A percentile compares a stretch with the other conserved stretches of the same genome.
These are phyloP conservation scores for Melanogaster broomeanus DNA, from an alignment of 768 basidiomycete genomes.

Conservation along the genomic window DNA sequence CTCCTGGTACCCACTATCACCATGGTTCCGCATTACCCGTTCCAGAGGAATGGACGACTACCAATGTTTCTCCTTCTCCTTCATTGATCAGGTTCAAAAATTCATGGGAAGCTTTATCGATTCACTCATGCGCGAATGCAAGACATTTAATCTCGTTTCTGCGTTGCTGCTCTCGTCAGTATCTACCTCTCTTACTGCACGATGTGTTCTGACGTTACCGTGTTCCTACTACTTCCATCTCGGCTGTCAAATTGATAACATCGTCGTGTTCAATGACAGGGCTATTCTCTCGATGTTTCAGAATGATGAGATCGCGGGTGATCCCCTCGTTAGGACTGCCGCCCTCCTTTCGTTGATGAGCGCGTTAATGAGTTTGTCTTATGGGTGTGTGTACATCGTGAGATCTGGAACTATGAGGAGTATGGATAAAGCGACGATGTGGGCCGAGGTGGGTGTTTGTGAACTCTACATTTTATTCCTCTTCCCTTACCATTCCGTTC, in stretches of 20 bases:
- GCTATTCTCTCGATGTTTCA: slow-evolving; percentile 75
- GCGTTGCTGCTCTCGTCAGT: slow-evolving; percentile 56
- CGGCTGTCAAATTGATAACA: neutral
- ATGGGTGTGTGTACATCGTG: slow-evolving; percentile 74
- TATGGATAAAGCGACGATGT: slow-evolving; percentile 69
- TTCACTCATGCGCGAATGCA: slow-evolving; percentile 72
- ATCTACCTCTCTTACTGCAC: neutral
- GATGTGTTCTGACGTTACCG: too few species aligned
- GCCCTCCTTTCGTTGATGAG: slow-evolving; percentile 67
- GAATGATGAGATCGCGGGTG: slow-evolving; percentile 46
- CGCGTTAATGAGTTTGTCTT: slow-evolving; percentile 69
- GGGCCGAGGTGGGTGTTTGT: slow-evolving; percentile 59
- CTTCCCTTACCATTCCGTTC: neutral
- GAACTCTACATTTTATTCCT: neutral
- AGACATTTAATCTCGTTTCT: slow-evolving; percentile 74
- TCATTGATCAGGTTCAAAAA: slow-evolving; percentile 62
- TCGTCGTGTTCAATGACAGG: slow-evolving; percentile 31
- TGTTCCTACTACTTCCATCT: too few species aligned
- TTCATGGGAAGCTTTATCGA: slow-evolving; percentile 73
- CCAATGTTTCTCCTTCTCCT: slow-evolving; percentile 61
- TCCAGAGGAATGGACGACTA: slow-evolving; percentile 51
- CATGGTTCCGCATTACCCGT: slow-evolving; percentile 38
- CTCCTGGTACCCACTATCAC: slow-evolving; percentile 25
- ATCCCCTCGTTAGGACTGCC: slow-evolving; percentile 62
- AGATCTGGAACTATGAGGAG: slow-evolving; percentile 72